A percentile compares a stretch with the other conserved stretches of the same genome.
These are phyloP conservation scores for Zasmidium angulare DNA, from an alignment of 2,329 filamentous ascomycete genomes.

Conservation along the genomic window DNA sequence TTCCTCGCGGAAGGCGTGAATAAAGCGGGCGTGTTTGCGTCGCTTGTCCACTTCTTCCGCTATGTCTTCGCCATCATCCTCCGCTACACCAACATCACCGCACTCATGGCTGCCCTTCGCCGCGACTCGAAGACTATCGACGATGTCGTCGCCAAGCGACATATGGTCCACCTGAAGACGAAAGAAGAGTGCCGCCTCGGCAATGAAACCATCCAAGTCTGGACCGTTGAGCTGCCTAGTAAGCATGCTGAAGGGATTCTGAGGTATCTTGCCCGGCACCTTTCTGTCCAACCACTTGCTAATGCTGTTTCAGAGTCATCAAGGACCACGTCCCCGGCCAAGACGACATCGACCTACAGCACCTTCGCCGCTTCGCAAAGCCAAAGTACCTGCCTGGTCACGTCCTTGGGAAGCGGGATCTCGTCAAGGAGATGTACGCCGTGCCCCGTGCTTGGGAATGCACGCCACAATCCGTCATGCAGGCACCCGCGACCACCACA, in stretches of 20 bases:
- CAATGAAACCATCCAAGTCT: constrained; percentile 58
- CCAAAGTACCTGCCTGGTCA: constrained; percentile 37
- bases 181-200: constrained; percentile 52
- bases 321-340: constrained; percentile 46
- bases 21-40: constrained; percentile 1
- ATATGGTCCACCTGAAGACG: constrained; percentile 46
- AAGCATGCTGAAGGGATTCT: constrained; percentile 71
- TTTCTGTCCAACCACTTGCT: constrained; percentile 22
- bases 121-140: constrained; percentile 21
- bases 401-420: constrained; percentile 33
- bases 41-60: constrained; percentile 12
- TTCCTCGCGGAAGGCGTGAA: constrained; percentile 11
- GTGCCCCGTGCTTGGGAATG: constrained; percentile 34
- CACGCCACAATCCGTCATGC: constrained; percentile 31
- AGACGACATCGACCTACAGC: constrained; percentile 47
- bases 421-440: constrained; percentile 35
- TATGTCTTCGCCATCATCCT: constrained; percentile 11
- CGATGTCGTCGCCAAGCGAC: constrained; percentile 23
- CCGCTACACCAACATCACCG: constrained; percentile 6
- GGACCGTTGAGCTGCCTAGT: constrained; percentile 70
- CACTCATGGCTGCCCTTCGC: constrained; percentile 19
- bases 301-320: constrained; percentile 41
- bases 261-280: constrained; percentile 51
- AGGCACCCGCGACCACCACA: constrained; percentile 32
- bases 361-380: constrained; percentile 76